Evolutionary conservation across 2,329 filamentous ascomycete species (phyloP).

Genomic region (Epicoccum nigrum): DNA sequence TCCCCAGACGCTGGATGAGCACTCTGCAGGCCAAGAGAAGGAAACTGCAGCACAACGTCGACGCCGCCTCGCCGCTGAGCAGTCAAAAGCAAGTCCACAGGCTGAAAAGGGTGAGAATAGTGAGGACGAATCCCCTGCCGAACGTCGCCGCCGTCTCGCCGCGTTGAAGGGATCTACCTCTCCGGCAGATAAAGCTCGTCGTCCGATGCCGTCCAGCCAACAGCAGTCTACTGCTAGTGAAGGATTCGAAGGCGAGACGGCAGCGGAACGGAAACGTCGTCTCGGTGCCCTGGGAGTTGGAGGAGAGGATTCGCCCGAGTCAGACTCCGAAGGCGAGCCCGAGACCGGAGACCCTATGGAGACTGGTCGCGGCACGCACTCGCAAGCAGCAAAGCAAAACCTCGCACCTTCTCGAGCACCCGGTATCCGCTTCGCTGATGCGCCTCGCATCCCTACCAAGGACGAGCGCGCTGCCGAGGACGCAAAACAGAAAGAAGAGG

Average conservation of each 20-base stretch:
- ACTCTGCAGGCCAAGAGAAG: conserved; percentile 25
- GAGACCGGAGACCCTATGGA: conserved; percentile 41
- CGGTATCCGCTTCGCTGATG: conserved; percentile 68
- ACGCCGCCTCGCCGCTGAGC: conserved; percentile 45
- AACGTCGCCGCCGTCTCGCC: conserved; percentile 29
- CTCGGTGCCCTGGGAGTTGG: conserved; percentile 73
- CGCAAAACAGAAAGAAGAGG: conserved; percentile 29
- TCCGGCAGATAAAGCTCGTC: conserved; percentile 19
- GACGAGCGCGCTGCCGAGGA: conserved; percentile 40
- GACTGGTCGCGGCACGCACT: conserved; percentile 42
- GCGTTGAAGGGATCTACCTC: conserved; percentile 21
- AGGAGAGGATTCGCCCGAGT: conserved; percentile 34
- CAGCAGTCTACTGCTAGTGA: conserved; percentile 40
- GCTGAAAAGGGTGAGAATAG: conserved; percentile 23
- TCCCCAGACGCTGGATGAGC: conserved; percentile 40
- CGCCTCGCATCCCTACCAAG: conserved; percentile 43
- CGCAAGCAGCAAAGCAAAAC: conserved; percentile 17
- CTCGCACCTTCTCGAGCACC: conserved; percentile 47
- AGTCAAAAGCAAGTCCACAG: conserved; percentile 6
- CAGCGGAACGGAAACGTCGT: conserved; percentile 74
- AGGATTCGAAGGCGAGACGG: conserved; percentile 64
- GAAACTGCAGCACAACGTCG: conserved; percentile 53
- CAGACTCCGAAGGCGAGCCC: conserved; percentile 43
- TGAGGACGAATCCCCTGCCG: conserved; percentile 26
- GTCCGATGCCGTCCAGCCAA: conserved; percentile 14